phyloP scores from a whole-genome alignment of 2,329 filamentous ascomycete genomes.

The Ceratocystis harringtonii region DNA sequence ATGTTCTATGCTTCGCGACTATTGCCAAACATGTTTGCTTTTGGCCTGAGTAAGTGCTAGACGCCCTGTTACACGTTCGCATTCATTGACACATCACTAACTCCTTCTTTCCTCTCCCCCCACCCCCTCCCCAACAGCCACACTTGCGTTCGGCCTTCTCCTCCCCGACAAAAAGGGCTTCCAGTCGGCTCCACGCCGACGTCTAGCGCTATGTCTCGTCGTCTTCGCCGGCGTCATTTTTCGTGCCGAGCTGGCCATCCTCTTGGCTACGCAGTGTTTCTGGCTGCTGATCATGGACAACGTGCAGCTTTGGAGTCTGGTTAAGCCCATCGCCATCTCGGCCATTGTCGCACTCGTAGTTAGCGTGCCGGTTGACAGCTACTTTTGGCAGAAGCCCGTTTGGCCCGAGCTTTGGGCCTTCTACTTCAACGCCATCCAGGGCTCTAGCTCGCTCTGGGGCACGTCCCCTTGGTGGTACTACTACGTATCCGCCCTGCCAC shows the following conservation, averaged over 20 bases:
- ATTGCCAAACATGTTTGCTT: constrained; percentile 92
- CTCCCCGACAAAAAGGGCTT: constrained; percentile 25
- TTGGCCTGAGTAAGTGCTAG: constrained; percentile 55
- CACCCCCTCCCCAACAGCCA: constrained; percentile 35
- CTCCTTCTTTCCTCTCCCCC: not conserved
- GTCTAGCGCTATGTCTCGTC: constrained; percentile 56
- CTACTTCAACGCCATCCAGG: constrained; percentile 76
- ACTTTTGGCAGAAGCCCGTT: constrained; percentile 76
- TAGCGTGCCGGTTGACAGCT: constrained; percentile 69
- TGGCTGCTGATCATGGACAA: constrained; percentile 45
- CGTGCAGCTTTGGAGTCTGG: constrained; percentile 40
- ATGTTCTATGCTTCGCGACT: constrained; percentile 86
- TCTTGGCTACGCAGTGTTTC: constrained; percentile 53
- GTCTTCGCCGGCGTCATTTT: constrained; percentile 74
- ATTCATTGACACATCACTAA: not conserved
- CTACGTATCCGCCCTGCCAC: constrained; percentile 64
- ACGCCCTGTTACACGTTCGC: not conserved
- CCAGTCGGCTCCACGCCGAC: constrained; percentile 31
- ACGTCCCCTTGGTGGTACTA: constrained; percentile 77
- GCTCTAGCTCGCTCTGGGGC: constrained; percentile 77
- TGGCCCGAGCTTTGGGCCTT: constrained; percentile 90
- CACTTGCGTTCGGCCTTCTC: constrained; percentile 42
- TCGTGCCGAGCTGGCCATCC: constrained; percentile 72
- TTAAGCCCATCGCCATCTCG: constrained; percentile 51
- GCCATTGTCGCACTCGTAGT: constrained; percentile 49